A percentile compares a stretch with the other conserved stretches of the same genome.
Evolutionary conservation across 2,329 filamentous ascomycete species (phyloP).

Genomic region (Diaporthe humulicola): DNA sequence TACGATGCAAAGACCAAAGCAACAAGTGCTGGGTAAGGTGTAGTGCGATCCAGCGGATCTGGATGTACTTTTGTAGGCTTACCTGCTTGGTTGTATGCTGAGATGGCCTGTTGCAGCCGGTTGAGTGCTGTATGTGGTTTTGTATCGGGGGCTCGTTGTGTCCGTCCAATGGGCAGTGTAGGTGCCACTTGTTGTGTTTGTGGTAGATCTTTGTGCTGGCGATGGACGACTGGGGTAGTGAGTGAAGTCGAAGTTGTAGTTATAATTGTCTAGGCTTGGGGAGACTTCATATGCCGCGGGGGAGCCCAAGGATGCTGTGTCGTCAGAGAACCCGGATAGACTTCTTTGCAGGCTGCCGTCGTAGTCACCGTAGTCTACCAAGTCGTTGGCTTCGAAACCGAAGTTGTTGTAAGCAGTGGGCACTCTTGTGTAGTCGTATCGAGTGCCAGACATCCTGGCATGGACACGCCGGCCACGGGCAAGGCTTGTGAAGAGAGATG

Average conservation of each 20-base stretch:
- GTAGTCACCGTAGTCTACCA: slow-evolving; percentile 18
- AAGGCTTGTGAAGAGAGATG: not conserved
- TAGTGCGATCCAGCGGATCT: too few relatives aligned
- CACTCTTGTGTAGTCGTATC: slow-evolving; percentile 29
- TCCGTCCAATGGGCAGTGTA: slow-evolving; percentile 11
- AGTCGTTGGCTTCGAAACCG: slow-evolving; percentile 29
- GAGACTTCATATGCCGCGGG: slow-evolving; percentile 8
- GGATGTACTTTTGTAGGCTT: not conserved
- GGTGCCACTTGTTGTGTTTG: not conserved
- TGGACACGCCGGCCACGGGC: not conserved
- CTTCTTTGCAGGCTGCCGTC: slow-evolving; percentile 34
- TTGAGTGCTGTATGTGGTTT: slow-evolving; percentile 5
- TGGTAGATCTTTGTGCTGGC: not conserved
- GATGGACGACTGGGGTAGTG: not conserved
- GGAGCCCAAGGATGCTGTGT: slow-evolving; percentile 15
- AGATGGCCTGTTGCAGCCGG: not conserved
- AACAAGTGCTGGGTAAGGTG: too few relatives aligned
- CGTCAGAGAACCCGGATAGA: slow-evolving; percentile 18
- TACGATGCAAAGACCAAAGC: too few relatives aligned
- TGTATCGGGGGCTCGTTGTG: not conserved
- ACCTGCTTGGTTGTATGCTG: slow-evolving; percentile 22
- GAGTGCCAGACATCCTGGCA: slow-evolving; percentile 30
- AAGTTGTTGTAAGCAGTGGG: slow-evolving; percentile 27
- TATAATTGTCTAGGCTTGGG: slow-evolving; percentile 15
- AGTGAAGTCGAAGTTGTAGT: not conserved